These are phyloP conservation scores for Laetiporus sulphureus DNA, from an alignment of 1,284 basidiomycete species.

Conservation along the genomic window DNA sequence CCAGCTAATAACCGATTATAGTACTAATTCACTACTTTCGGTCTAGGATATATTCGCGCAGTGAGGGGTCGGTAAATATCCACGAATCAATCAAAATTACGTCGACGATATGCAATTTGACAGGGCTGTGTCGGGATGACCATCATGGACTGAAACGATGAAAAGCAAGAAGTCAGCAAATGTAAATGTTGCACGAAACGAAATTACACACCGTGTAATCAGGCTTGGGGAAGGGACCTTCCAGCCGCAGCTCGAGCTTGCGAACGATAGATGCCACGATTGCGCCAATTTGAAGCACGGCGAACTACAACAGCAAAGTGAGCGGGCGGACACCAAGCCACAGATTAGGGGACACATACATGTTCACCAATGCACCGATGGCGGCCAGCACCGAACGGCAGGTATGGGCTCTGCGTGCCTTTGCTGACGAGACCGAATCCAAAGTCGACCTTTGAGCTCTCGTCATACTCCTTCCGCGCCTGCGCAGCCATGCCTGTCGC, in stretches of 20 bases:
- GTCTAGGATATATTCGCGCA: no score
- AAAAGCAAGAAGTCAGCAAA: background rate
- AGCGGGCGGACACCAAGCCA: background rate
- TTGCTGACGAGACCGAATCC: slow-evolving; percentile 93
- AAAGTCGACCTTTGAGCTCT: slow-evolving; percentile 91
- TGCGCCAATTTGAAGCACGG: slow-evolving; percentile 89
- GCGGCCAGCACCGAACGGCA: slow-evolving; percentile 94
- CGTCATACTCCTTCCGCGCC: slow-evolving; percentile 69
- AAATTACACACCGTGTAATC: slow-evolving; percentile 80
- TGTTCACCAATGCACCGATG: slow-evolving; percentile 95
- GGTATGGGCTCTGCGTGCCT: slow-evolving; percentile 86
- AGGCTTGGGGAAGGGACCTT: slow-evolving; percentile 65
- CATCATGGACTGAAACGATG: slow-evolving; percentile 23
- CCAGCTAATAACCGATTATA: no score
- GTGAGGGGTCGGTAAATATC: no score
- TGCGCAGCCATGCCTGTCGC: slow-evolving; percentile 69
- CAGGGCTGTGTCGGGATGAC: slow-evolving; percentile 23
- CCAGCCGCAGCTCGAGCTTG: slow-evolving; percentile 69
- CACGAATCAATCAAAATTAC: slow-evolving; percentile 26
- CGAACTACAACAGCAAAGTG: slow-evolving; percentile 49
- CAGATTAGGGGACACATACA: slow-evolving; percentile 32
- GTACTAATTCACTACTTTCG: no score
- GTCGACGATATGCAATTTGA: slow-evolving; percentile 39
- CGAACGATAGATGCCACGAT: slow-evolving; percentile 80
- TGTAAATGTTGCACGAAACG: background rate